phyloP scores from a whole-genome alignment of 768 basidiomycete genomes.

The Sporobolomyces pararoseus region DNA sequence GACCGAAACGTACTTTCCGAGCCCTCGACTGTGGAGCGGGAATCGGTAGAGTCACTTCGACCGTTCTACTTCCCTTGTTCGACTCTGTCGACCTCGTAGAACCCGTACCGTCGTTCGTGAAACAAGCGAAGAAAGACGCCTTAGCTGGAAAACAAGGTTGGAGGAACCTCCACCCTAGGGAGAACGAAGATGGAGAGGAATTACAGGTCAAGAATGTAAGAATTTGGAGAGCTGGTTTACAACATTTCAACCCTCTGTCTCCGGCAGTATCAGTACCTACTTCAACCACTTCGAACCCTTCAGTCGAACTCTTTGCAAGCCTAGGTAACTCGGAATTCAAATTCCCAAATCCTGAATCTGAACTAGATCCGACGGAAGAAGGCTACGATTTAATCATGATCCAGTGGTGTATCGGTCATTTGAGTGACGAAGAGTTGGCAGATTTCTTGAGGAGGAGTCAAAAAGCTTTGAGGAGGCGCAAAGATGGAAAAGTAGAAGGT shows the following conservation, averaged over 20 bases:
- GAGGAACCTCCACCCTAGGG: constrained; percentile 37
- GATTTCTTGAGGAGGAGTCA: constrained; percentile 66
- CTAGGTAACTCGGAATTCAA: constrained; percentile 60
- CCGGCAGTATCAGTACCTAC: constrained; percentile 45
- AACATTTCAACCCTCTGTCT: constrained; percentile 69
- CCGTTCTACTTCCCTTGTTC: constrained; percentile 83
- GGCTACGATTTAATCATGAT: constrained; percentile 91
- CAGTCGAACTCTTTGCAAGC: constrained; percentile 58
- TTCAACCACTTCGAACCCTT: constrained; percentile 14
- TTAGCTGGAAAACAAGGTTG: constrained; percentile 46
- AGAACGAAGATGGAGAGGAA: neutral
- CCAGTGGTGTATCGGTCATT: constrained; percentile 93
- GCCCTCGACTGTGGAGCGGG: constrained; percentile 91
- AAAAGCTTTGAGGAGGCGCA: constrained; percentile 57
- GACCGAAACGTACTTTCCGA: constrained; percentile 51
- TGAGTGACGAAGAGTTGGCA: constrained; percentile 71
- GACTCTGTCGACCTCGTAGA: constrained; percentile 84
- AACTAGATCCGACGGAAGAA: constrained; percentile 49
- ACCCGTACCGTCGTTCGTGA: constrained; percentile 73
- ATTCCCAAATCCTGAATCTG: constrained; percentile 44
- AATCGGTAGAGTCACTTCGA: constrained; percentile 82
- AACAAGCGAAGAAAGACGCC: constrained; percentile 56
- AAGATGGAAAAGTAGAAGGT: constrained; percentile 42
- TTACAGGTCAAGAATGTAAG: constrained; percentile 64
- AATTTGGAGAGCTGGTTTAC: constrained; percentile 73